These are phyloP conservation scores for Geotrichum citri-aurantii DNA, from an alignment of 1,139 yeast genomes.

Conservation along the genomic window DNA sequence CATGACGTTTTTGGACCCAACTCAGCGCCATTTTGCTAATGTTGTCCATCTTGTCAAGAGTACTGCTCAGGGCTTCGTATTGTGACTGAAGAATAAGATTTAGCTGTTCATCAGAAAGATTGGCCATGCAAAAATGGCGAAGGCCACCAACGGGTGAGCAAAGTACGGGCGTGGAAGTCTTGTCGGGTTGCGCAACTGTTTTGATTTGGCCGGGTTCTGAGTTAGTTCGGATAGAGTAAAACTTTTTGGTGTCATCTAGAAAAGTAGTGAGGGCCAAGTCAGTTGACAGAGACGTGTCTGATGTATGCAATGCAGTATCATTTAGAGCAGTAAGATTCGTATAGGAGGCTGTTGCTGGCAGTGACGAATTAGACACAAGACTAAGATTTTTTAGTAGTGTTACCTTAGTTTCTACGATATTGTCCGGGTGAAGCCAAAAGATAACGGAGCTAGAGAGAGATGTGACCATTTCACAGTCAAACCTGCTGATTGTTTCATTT, in stretches of 20 bases:
- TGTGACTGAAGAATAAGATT: constrained; percentile 28
- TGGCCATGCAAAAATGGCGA: constrained; percentile 42
- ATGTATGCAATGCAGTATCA: constrained; percentile 23
- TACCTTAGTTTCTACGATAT: constrained; percentile 38
- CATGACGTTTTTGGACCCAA: constrained; percentile 18
- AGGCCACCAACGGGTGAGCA: constrained; percentile 50
- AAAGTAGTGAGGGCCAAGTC: constrained; percentile 26
- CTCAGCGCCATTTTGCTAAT: constrained; percentile 36
- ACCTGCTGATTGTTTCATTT: constrained; percentile 27
- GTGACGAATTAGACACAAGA: constrained; percentile 24
- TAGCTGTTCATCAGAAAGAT: constrained; percentile 31
- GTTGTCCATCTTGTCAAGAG: constrained; percentile 22
- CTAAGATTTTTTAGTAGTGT: constrained; percentile 34
- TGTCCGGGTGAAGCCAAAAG: constrained; percentile 41
- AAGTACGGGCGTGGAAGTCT: constrained; percentile 28
- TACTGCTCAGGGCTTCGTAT: constrained; percentile 20
- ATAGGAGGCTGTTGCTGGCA: constrained; percentile 1
- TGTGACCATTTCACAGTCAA: constrained; percentile 38
- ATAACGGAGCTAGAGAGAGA: constrained; percentile 30
- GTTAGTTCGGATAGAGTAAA: constrained; percentile 22
- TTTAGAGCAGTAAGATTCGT: constrained; percentile 1
- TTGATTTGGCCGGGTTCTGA: constrained; percentile 39
- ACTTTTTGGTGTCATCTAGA: constrained; percentile 35
- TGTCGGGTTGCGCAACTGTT: constrained; percentile 23
- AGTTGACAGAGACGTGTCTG: not conserved